Percentiles rank a stretch among this genome's conserved stretches.
These are phyloP conservation scores for Karstenula rhodostoma DNA, from an alignment of 2,329 filamentous ascomycete genomes.

Conservation along the genomic window DNA sequence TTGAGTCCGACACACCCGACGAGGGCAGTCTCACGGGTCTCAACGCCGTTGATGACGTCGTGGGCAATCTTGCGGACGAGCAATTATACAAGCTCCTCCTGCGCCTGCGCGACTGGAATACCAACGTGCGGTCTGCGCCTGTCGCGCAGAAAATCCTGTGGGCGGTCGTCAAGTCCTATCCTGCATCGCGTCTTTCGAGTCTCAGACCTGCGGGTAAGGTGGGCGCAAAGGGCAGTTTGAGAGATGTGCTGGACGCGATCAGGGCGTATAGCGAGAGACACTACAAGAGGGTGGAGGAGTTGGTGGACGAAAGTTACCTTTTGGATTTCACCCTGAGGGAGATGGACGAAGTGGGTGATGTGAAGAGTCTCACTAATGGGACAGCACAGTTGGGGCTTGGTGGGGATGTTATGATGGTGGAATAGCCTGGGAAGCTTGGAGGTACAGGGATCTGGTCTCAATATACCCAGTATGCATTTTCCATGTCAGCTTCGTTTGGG, in stretches of 20 bases:
- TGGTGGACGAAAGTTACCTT: slow-evolving; percentile 93
- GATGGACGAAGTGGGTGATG: slow-evolving; percentile 75
- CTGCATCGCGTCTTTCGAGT: slow-evolving; percentile 77
- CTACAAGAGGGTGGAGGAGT: slow-evolving; percentile 86
- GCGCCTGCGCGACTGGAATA: slow-evolving; percentile 94
- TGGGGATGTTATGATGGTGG: slow-evolving; percentile 44
- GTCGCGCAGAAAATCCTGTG: slow-evolving; percentile 87
- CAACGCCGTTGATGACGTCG: slow-evolving; percentile 78
- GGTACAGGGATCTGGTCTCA: not conserved
- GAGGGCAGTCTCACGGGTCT: slow-evolving; percentile 70
- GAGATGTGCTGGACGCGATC: slow-evolving; percentile 86
- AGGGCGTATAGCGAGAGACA: slow-evolving; percentile 92
- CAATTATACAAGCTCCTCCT: slow-evolving; percentile 86
- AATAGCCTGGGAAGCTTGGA: slow-evolving; percentile 20
- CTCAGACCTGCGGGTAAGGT: slow-evolving; percentile 57
- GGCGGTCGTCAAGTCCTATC: slow-evolving; percentile 81
- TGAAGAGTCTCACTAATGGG: slow-evolving; percentile 37
- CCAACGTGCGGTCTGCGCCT: slow-evolving; percentile 84
- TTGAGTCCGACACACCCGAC: slow-evolving; percentile 69
- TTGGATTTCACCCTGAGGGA: slow-evolving; percentile 91
- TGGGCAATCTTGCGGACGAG: slow-evolving; percentile 79
- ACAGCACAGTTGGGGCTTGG: slow-evolving; percentile 29
- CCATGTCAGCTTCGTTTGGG: not conserved
- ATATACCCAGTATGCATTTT: slow-evolving; percentile 9
- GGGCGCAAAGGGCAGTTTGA: slow-evolving; percentile 59